Base-by-base conservation (phyloP, 805 yeast genomes). In the Kodamaea restingae region DNA sequence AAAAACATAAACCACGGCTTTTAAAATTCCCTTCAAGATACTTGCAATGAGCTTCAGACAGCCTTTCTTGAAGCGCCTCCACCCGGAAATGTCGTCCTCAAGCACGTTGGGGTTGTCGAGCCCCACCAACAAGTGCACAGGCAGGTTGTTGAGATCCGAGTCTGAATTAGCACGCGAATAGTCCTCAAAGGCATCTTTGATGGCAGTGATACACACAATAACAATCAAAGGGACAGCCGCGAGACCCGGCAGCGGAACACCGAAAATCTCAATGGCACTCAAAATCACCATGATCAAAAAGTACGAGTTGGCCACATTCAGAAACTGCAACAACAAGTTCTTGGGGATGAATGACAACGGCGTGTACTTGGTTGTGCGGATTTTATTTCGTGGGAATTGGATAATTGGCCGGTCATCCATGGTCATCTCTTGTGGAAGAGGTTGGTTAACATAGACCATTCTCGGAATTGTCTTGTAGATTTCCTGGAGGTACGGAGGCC, bases 211-310 rank as follows among this genome's bases (percentile, higher is more conserved):
- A 39, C 71, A 67, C 14, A 84, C 88, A 65, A 84, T 84, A 40
- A 84, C 90, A 56, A 84, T 81, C 55, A 84, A 74, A 2, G 95
- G 95, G 24, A 84, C 90, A 2, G 88, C 85, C 15, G 84, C 82
- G 52, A 84, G 65, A 1, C 79, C 91, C 1, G 93, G 88, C 43
- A 69, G 70, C 22, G 76, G 70, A 15, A 82, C 88, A 34, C 95
- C 95, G 55, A 84, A 84, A 33, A 84, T 76, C 39, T 43, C 44
- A 35, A 47, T 41, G 5, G 68, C 65, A 9, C 83, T 82, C 46
- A 78, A 56, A 22, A 78, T 75, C 41, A 74, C 72, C 50, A 77
- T 61, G 14, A 75, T 48, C 48, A 78, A 61, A 64, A 78, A 78
- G 54, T 78, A 78, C n/a, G 65, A 49, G 54, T 78, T 78, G 38